Conservation (phyloP, 2,329 filamentous ascomycete species). For the Colletotrichum euphorbiae region DNA sequence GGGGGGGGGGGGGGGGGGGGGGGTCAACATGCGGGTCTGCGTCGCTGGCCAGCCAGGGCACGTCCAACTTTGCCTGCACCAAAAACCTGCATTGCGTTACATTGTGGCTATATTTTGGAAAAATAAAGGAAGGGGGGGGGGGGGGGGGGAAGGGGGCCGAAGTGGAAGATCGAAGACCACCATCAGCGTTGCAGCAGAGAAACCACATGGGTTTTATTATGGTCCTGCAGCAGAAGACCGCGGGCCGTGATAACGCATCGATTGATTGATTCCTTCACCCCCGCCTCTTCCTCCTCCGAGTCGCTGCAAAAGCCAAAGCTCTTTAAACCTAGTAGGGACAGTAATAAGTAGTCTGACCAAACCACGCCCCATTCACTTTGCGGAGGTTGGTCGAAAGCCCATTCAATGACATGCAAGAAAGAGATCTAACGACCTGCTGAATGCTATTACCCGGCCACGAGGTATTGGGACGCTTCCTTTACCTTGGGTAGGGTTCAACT, state of each 20-base stretch:
- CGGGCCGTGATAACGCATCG: too few species aligned
- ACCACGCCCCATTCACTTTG: background rate
- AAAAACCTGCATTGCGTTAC: conserved; percentile 27
- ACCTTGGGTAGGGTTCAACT: conserved; percentile 11
- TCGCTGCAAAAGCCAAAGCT: too few species aligned
- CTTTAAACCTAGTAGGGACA: too few species aligned
- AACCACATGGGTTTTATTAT: too few species aligned
- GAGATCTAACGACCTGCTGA: background rate
- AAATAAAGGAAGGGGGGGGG: too few species aligned
- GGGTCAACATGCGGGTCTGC: conserved; percentile 27
- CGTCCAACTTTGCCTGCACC: conserved; percentile 24
- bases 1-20: too few species aligned
- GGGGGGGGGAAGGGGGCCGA: too few species aligned
- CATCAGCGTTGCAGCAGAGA: too few species aligned
- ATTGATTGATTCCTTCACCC: too few species aligned
- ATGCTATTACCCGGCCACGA: background rate
- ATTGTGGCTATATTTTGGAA: conserved; percentile 6
- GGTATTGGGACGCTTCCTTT: background rate
- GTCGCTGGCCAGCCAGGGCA: conserved; percentile 19
- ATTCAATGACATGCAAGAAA: background rate
- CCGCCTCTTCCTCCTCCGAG: too few species aligned
- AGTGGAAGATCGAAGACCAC: background rate
- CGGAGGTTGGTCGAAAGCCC: background rate
- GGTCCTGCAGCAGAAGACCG: too few species aligned
- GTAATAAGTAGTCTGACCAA: too few species aligned